Conservation (phyloP, 345 rosid genomes). For the Citrus medica region DNA sequence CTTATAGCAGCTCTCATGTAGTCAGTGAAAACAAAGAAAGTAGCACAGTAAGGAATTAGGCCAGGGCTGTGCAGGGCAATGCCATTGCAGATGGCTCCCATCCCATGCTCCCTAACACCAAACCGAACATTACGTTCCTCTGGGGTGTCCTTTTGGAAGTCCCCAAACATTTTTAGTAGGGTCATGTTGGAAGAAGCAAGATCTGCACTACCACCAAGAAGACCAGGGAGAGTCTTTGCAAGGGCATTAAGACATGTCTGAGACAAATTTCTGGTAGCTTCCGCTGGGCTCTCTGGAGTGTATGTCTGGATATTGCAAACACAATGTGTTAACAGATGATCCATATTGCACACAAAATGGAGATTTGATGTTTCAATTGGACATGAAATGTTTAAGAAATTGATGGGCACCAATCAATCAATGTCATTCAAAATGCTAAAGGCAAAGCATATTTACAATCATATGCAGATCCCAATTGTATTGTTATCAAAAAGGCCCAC, state of each 20-base stretch:
- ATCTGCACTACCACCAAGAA: constrained; percentile 98
- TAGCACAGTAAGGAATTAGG: constrained; percentile 92
- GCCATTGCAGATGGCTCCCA: constrained; percentile 98
- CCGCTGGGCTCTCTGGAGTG: constrained; percentile 85
- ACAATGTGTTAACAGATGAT: constrained; percentile 14
- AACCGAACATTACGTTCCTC: constrained; percentile 89
- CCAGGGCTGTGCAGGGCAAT: constrained; percentile 92
- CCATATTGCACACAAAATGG: background rate
- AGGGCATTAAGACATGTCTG: constrained; percentile 88
- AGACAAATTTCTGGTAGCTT: constrained; percentile 92
- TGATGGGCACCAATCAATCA: background rate
- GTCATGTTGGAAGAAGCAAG: constrained; percentile 99
- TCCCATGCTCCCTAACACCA: constrained; percentile 96
- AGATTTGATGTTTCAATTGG: background rate
- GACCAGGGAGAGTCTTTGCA: constrained; percentile 75
- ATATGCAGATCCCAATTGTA: background rate
- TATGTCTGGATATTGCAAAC: constrained; percentile 52
- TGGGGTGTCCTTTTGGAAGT: constrained; percentile 90
- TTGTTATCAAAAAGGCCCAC: background rate
- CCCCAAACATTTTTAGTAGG: constrained; percentile 77
- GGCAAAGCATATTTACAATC: background rate
- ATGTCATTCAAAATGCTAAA: background rate
- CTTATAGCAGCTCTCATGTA: constrained; percentile 99
- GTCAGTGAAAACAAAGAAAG: constrained; percentile 99
- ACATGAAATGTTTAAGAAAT: background rate